Evolutionary conservation across 352 stramenopile species (phyloP), one percentile per base, ranked within the genome.

Genomic region (Phytophthora pini): DNA sequence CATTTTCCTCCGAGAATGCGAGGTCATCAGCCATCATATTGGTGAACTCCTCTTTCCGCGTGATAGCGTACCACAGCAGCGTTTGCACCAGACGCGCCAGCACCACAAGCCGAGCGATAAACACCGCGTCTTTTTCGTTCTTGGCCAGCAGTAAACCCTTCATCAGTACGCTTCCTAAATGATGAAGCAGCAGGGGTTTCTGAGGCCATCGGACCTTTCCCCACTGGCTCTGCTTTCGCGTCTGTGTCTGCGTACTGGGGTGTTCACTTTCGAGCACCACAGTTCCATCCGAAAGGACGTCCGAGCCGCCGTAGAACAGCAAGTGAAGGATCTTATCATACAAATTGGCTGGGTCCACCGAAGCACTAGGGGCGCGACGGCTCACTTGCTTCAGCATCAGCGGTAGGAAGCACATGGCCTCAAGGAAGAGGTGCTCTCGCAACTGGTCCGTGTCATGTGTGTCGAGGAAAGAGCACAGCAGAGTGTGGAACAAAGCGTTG

Each of bases 161-260:
- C 24, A 88, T 84, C 26, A 93, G 51, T 31, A 95, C 72, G 9
- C 80, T 90, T 3, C 85, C 86, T 26, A 95, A 68, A 66, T 95
- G 84, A 39, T 72, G 79, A 7, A 94, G 68, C 57, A 95, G 47
- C 38, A 95, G 44, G 13, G 88, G 88, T 59, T 94, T 94, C 10
- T 79, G 82, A 4, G 86, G 86, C 67, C 82, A 89, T 31, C 86
- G 80, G 15, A 94, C 80, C 65, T 94, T 94, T 2, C 81, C 82
- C 86, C 86, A 94, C 54, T 92, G 82, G 45, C 86, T 94, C 54
- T 94, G 86, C 66, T 94, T 94, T 9, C 83, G 84, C n/a, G 88
- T 95, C 60, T 93, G 85, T 3, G 88, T 95, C 54, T 95, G 88
- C 1, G 88, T 95, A 31, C 69, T 92, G 13, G 86, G 86, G 32